Percentiles rank a stretch among this genome's conserved stretches.
Evolutionary conservation across 768 basidiomycete genomes (phyloP).

Genomic region (Termitomyces sp.): DNA sequence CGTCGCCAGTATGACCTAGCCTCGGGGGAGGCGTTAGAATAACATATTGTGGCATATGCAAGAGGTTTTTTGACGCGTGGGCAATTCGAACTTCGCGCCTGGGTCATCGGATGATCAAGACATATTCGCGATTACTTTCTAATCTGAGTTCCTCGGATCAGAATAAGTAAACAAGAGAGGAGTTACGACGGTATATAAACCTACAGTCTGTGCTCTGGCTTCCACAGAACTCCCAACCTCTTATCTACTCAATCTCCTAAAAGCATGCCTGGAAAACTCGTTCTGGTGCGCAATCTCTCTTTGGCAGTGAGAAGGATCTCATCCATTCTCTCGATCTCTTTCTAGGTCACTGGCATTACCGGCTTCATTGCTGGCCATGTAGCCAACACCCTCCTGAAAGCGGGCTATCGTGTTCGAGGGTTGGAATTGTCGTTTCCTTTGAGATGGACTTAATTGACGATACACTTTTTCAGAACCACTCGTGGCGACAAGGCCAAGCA

Average conservation of each 20-base stretch:
- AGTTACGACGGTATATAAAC: slow-evolving; percentile 7
- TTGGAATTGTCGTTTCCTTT: slow-evolving; percentile 11
- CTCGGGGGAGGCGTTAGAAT: too few species aligned
- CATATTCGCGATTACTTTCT: not conserved
- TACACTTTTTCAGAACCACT: slow-evolving; percentile 22
- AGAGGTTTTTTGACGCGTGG: not conserved
- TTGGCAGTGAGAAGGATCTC: not conserved
- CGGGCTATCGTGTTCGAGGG: slow-evolving; percentile 39
- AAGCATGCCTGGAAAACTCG: slow-evolving; percentile 18
- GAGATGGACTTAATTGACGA: not conserved
- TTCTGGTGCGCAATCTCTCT: slow-evolving; percentile 13
- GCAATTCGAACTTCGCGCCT: not conserved
- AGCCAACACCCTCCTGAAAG: slow-evolving; percentile 26
- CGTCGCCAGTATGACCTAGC: too few species aligned
- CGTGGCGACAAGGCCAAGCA: slow-evolving; percentile 27
- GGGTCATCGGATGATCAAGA: not conserved
- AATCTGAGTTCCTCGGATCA: not conserved
- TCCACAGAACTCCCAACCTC: not conserved
- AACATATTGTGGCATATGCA: too few species aligned
- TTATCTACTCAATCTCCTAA: not conserved
- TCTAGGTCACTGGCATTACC: slow-evolving; percentile 36
- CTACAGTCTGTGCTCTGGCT: not conserved
- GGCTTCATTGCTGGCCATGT: slow-evolving; percentile 40
- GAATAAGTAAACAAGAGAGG: not conserved
- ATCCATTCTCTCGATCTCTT: not conserved